Conservation (phyloP, 768 basidiomycete genomes). For the Pleurotus giganteus region DNA sequence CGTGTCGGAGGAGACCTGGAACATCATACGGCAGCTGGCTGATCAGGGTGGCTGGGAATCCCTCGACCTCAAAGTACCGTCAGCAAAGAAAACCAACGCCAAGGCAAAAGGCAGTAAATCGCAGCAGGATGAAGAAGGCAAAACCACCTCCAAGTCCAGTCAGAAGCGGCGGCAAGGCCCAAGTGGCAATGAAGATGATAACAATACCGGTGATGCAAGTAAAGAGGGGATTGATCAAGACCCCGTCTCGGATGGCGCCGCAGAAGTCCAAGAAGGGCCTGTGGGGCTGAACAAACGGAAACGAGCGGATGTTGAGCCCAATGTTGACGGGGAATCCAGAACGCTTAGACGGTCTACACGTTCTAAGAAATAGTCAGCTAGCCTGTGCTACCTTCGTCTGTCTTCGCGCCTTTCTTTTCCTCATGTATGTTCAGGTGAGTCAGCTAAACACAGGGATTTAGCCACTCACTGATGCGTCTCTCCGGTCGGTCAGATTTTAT, state of each 20-base stretch:
- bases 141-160: too few relatives aligned
- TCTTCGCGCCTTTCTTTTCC: background rate
- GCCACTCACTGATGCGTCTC: too few relatives aligned
- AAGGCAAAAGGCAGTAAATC: constrained; percentile 16
- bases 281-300: background rate
- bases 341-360: background rate
- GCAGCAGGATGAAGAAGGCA: constrained; percentile 2
- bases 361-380: background rate
- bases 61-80: constrained; percentile 30
- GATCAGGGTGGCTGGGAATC: constrained; percentile 79
- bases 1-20: constrained; percentile 66
- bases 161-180: constrained; percentile 16
- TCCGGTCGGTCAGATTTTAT: too few relatives aligned
- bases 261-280: background rate
- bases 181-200: constrained; percentile 14
- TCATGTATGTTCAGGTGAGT: background rate
- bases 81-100: constrained; percentile 17
- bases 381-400: background rate
- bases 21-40: constrained; percentile 57
- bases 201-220: constrained; percentile 13
- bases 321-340: background rate
- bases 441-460: too few relatives aligned
- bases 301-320: background rate
- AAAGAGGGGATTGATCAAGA: too few relatives aligned
- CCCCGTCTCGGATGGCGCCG: too few relatives aligned